Evolutionary conservation across 805 yeast genomes (phyloP).

Genomic region (Danielozyma ontarioensis): DNA sequence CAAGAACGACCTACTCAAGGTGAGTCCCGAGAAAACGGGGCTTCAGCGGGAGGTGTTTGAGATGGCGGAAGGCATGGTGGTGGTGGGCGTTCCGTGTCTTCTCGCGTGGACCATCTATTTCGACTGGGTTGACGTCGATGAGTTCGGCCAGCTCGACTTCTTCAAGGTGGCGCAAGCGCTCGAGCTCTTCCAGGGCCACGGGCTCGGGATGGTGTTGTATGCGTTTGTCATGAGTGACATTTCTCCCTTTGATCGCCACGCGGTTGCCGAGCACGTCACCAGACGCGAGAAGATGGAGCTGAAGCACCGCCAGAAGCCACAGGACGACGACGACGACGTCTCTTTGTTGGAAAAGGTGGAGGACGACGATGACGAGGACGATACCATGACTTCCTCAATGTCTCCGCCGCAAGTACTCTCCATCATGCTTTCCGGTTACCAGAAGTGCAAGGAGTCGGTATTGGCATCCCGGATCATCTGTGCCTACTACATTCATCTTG

Average conservation of each 20-base stretch:
- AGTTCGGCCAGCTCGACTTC: conserved; percentile 46
- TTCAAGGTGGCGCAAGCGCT: conserved; percentile 30
- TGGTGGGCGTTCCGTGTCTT: conserved; percentile 55
- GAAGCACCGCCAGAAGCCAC: conserved; percentile 7
- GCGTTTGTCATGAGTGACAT: conserved; percentile 64
- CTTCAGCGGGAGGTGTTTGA: conserved; percentile 43
- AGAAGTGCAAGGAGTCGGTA: conserved; percentile 36
- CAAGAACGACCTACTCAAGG: conserved; percentile 47
- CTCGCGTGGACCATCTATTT: conserved; percentile 70
- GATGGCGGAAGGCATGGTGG: conserved; percentile 66
- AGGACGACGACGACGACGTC: conserved; percentile 8
- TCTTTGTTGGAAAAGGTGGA: conserved; percentile 14
- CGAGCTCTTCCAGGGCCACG: conserved; percentile 51
- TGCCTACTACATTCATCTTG: conserved; percentile 51
- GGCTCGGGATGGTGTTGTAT: conserved; percentile 56
- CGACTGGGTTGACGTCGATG: conserved; percentile 63
- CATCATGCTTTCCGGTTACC: conserved; percentile 47
- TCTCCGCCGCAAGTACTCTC: conserved; percentile 49
- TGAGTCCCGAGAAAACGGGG: conserved; percentile 46
- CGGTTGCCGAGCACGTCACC: conserved; percentile 10
- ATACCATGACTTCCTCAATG: conserved; percentile 7
- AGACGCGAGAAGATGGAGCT: conserved; percentile 11
- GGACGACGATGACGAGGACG: conserved; percentile 12
- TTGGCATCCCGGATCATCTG: conserved; percentile 65
- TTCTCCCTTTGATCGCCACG: conserved; percentile 49